Base-by-base conservation (phyloP, 75 land plant genomes). In the Gnetum montanum region DNA sequence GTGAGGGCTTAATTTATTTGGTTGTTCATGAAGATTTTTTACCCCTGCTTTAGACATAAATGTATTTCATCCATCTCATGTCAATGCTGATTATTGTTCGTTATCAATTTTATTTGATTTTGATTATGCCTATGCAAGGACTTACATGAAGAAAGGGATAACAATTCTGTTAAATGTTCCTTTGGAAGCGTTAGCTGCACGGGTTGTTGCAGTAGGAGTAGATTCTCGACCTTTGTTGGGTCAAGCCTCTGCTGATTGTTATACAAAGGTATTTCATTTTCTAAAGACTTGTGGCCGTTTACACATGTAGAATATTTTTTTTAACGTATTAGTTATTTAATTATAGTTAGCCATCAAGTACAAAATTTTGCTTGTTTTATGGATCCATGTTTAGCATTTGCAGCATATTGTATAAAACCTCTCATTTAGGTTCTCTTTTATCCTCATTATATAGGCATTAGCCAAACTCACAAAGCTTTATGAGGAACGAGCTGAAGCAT, bases 121-220 rank as follows among this genome's bases (percentile, higher is more conserved):
- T 5, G 29, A 34, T 31, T 51, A 5, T 4, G 19, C 20, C 13
- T 19, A 28, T 26, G 13, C 50, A 60, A 85, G 95, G 90, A 70
- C 45, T 38, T 80, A 85, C 54, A 72, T 93, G 95, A 71, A 66
- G 44, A 57, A 85, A 58, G 97, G 98, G 3, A 64, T 94, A 29
- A 75, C 78, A 48, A 88, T 90, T 43, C 90, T 78, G 77, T 49
- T 94, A 29, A 90, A 94, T 72, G 96, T 94, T 18, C 98, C 98
- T 51, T 31, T 94, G 35, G 91, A 94, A 52, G 84, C 86, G 19
- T 68, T 94, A 49, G 98, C 91, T n/a, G 73, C 60, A 33, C 71
- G 98, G 43, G 82, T 94, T 59, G 64, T 83, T 31, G 81, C 78
- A 16, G 84, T 76, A 22, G 96, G 93, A 38, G 83, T 84, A 37